Conservation (phyloP, 116 monocot genomes). For the Phalaenopsis hybrid region DNA sequence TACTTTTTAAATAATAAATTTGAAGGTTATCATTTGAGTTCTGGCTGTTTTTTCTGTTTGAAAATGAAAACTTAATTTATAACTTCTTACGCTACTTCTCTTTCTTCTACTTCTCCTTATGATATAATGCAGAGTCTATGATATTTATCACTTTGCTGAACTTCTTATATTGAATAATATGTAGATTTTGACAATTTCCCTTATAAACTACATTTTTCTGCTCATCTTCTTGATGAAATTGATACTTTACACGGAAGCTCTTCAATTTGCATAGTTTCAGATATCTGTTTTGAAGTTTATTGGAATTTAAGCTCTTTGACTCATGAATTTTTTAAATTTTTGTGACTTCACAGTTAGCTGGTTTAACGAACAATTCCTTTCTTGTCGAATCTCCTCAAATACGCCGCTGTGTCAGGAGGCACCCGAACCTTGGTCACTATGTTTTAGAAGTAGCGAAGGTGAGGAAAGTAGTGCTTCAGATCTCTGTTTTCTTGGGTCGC, state of each 20-base stretch:
- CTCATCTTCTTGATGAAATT: neutral
- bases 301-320: neutral
- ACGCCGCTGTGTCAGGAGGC: slow-evolving; percentile 66
- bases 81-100: neutral
- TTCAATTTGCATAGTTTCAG: slow-evolving; percentile 2
- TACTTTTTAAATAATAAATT: neutral
- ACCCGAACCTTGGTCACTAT: slow-evolving; percentile 60
- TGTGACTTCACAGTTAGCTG: slow-evolving; percentile 53
- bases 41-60: neutral
- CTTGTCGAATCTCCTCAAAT: slow-evolving; percentile 47
- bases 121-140: neutral
- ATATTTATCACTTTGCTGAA: neutral
- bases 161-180: neutral
- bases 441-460: slow-evolving; percentile 93
- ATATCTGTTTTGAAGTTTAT: neutral
- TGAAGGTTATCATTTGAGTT: neutral
- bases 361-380: slow-evolving; percentile 88
- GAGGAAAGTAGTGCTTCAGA: neutral
- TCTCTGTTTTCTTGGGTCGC: slow-evolving; percentile 1
- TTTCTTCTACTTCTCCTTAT: neutral
- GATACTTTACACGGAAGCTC: neutral
- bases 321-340: neutral
- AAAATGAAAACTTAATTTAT: neutral
- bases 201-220: neutral
- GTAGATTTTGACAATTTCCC: neutral